Evolutionary conservation across 2,329 filamentous ascomycete genomes (phyloP).

Genomic region (Ophiocordyceps camponoti-rufipedis): DNA sequence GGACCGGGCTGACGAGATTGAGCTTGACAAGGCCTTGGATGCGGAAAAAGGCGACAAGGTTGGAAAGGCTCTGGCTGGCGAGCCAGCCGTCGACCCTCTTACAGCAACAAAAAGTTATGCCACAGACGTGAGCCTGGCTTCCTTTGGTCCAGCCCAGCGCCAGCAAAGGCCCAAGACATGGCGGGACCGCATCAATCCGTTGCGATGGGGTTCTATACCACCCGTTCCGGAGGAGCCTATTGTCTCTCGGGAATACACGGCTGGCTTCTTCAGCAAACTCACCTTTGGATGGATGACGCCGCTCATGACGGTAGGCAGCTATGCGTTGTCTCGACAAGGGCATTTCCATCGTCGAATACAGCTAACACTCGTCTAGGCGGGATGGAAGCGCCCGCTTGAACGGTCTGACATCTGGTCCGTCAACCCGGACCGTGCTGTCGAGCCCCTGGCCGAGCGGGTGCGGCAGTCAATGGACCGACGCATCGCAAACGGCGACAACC

Average conservation of each 20-base stretch:
- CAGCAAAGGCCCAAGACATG: constrained; percentile 26
- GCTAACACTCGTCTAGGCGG: constrained; percentile 30
- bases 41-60: too few species aligned
- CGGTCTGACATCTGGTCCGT: constrained; percentile 76
- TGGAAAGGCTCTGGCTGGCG: neutral
- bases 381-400: constrained; percentile 72
- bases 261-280: constrained; percentile 54
- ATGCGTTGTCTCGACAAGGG: too few species aligned
- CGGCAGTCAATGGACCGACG: constrained; percentile 51
- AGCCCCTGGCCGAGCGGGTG: constrained; percentile 48
- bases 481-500: constrained; percentile 47
- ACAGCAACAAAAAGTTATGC: constrained; percentile 28
- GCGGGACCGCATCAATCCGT: constrained; percentile 42
- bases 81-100: constrained; percentile 3
- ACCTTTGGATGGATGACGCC: constrained; percentile 85
- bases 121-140: constrained; percentile 31
- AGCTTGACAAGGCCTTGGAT: too few species aligned
- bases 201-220: constrained; percentile 39
- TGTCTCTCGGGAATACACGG: constrained; percentile 51
- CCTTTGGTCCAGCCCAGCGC: constrained; percentile 4
- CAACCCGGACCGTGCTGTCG: constrained; percentile 61
- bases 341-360: constrained; percentile 4
- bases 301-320: constrained; percentile 50
- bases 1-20: too few species aligned
- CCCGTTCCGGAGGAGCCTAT: constrained; percentile 33